Evolutionary conservation across 2,329 filamentous ascomycete genomes (phyloP).

Genomic region (Esteya vermicola): DNA sequence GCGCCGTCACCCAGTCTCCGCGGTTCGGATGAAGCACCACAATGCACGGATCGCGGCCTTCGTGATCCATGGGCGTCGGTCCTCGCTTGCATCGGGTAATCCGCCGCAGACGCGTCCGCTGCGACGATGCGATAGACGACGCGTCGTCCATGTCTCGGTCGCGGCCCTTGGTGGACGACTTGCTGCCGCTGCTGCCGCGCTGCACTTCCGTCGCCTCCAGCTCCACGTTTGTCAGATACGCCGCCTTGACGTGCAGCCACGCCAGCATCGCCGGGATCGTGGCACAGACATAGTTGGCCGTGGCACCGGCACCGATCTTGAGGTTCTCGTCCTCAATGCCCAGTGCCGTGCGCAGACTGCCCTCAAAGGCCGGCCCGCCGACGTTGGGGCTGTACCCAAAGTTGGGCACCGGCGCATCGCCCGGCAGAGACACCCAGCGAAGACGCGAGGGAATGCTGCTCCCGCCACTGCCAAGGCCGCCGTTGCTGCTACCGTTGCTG

Average conservation of each 20-base stretch:
- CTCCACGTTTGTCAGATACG: constrained; percentile 8
- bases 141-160: not conserved
- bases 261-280: constrained; percentile 11
- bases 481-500: not conserved
- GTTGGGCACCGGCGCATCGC: constrained; percentile 4
- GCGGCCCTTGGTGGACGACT: not conserved
- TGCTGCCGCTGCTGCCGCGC: constrained; percentile 5
- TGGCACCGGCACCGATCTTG: constrained; percentile 2
- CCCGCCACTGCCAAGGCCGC: not conserved
- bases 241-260: constrained; percentile 11
- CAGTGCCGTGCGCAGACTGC: constrained; percentile 2
- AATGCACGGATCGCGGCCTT: constrained; percentile 9
- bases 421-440: constrained; percentile 9
- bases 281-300: constrained; percentile 9
- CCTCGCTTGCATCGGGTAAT: constrained; percentile 9
- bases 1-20: constrained; percentile 11
- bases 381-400: constrained; percentile 9
- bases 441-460: not conserved
- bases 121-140: not conserved
- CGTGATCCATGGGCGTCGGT: constrained; percentile 8
- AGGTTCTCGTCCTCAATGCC: not conserved
- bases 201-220: constrained; percentile 9
- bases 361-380: constrained; percentile 3
- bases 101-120: constrained; percentile 7
- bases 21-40: constrained; percentile 11